Evolutionary conservation across 2,329 filamentous ascomycete genomes (phyloP).

Genomic region (Exophiala dermatitidis): DNA sequence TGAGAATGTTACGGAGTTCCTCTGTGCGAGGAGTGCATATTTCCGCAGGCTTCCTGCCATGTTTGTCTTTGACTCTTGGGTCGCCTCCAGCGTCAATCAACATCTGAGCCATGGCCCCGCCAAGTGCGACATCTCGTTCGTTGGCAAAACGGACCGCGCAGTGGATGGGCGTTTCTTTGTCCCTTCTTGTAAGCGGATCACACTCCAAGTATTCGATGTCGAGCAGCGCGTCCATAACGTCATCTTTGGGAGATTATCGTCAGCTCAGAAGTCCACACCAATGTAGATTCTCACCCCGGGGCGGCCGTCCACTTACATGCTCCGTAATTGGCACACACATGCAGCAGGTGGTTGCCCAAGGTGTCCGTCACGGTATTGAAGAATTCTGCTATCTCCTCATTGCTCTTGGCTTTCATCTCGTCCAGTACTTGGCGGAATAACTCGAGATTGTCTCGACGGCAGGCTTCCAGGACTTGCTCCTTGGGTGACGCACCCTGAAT

Average conservation of each 20-base stretch:
- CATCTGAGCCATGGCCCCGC: constrained; percentile 43
- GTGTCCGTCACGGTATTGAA: constrained; percentile 82
- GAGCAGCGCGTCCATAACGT: constrained; percentile 42
- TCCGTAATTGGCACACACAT: constrained; percentile 77
- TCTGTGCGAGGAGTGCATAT: constrained; percentile 38
- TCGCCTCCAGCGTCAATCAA: constrained; percentile 45
- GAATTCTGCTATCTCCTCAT: constrained; percentile 61
- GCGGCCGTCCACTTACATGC: constrained; percentile 57
- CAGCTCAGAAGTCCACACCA: not conserved
- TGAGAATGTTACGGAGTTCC: constrained; percentile 37
- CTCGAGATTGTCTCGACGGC: constrained; percentile 83
- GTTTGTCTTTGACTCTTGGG: constrained; percentile 43
- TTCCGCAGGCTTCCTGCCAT: constrained; percentile 41
- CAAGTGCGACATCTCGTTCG: constrained; percentile 39
- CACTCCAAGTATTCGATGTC: constrained; percentile 45
- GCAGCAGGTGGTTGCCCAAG: constrained; percentile 80
- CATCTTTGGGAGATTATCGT: constrained; percentile 31
- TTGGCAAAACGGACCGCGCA: constrained; percentile 41
- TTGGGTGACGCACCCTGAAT: constrained; percentile 70
- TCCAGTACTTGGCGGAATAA: constrained; percentile 70
- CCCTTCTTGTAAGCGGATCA: constrained; percentile 41
- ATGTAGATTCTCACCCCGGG: not conserved
- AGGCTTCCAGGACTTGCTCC: constrained; percentile 86
- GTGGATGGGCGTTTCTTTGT: constrained; percentile 43
- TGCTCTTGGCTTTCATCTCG: constrained; percentile 49